phyloP scores from a whole-genome alignment of 768 basidiomycete genomes.

The Auricularia heimuer region DNA sequence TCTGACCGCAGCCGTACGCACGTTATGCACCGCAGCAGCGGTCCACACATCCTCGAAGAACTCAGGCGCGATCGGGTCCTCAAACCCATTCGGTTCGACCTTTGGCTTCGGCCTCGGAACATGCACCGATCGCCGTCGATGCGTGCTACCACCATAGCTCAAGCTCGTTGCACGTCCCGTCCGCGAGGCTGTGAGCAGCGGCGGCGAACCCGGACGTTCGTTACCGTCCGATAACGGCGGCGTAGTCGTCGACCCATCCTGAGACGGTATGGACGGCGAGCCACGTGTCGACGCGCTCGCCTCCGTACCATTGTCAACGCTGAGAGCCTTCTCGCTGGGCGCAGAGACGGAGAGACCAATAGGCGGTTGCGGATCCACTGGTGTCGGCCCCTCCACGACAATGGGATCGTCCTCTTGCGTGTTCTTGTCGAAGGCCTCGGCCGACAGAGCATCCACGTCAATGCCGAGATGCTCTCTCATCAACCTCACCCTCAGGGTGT shows the following conservation, averaged over 20 bases:
- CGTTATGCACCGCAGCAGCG: conserved; percentile 80
- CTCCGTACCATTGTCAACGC: background rate
- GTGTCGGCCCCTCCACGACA: background rate
- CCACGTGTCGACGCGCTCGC: background rate
- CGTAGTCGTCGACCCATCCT: background rate
- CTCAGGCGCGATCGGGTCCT: conserved; percentile 75
- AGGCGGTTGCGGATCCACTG: background rate
- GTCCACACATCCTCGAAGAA: conserved; percentile 93
- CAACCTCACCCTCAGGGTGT: conserved; percentile 81
- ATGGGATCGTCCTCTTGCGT: conserved; percentile 10
- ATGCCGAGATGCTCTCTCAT: conserved; percentile 97
- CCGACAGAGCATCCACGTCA: conserved; percentile 81
- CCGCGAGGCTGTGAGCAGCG: background rate
- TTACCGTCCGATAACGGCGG: background rate
- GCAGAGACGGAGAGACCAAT: background rate
- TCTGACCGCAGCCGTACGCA: conserved; percentile 28
- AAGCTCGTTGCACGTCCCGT: background rate
- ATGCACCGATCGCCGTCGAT: background rate
- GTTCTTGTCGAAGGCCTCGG: conserved; percentile 40
- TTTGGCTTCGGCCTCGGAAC: conserved; percentile 45
- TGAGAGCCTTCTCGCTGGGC: background rate
- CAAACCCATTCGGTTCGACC: conserved; percentile 69
- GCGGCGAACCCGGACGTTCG: background rate
- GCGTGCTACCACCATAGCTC: background rate
- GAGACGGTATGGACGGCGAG: background rate